Conservation (phyloP, 306 rosid genomes). For the Myrica gale region DNA sequence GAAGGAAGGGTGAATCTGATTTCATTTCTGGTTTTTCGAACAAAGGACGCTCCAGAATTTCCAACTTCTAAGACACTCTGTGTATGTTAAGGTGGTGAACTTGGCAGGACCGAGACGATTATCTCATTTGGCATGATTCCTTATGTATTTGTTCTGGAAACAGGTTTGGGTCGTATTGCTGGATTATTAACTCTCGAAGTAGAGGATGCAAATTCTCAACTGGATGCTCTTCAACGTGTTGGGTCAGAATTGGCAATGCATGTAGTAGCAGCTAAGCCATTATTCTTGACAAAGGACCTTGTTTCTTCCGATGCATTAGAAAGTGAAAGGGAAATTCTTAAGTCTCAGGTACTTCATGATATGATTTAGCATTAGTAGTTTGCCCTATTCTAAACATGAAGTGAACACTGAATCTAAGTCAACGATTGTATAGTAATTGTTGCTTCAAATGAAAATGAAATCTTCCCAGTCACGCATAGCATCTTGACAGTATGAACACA, state of each 20-base stretch:
- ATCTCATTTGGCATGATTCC: conserved; percentile 14
- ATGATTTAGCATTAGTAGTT: conserved; percentile 1
- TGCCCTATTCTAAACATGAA: conserved; percentile 3
- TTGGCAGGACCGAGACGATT: conserved; percentile 2
- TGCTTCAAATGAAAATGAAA: conserved; percentile 2
- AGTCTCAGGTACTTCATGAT: conserved; percentile 70
- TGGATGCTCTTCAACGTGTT: conserved; percentile 66
- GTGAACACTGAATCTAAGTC: background rate
- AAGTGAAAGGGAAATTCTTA: conserved; percentile 81
- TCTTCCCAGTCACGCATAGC: background rate
- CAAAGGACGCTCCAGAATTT: too few species aligned
- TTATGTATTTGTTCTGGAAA: conserved; percentile 7
- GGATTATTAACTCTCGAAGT: conserved; percentile 84
- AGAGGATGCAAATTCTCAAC: conserved; percentile 48
- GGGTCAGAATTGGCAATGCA: conserved; percentile 97
- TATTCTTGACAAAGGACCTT: conserved; percentile 79
- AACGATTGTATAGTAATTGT: background rate
- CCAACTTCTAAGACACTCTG: background rate
- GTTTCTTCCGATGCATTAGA: conserved; percentile 70
- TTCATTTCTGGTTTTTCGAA: background rate
- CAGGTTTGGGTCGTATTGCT: conserved; percentile 97
- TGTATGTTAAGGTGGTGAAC: background rate
- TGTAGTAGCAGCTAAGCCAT: conserved; percentile 85
- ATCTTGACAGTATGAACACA: background rate
- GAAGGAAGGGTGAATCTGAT: background rate